A percentile compares a stretch with the other conserved stretches of the same genome.
Evolutionary conservation across 129 eudicot genomes (phyloP).

Genomic region (Helianthus tuberosus): DNA sequence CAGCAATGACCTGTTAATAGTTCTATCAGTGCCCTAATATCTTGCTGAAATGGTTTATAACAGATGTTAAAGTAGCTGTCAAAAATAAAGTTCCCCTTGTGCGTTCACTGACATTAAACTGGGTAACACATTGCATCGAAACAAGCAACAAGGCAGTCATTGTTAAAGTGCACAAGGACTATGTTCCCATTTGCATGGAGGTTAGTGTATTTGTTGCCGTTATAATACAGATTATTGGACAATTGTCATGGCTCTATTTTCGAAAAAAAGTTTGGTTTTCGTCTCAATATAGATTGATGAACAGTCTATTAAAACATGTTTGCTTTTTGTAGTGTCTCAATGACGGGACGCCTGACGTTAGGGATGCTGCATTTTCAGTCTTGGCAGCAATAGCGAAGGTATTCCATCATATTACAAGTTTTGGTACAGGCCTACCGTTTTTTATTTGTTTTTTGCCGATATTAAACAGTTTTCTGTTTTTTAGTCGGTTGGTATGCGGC

Average conservation of each 20-base stretch:
- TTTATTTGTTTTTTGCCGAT: constrained; percentile 1
- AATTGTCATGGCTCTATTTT: background rate
- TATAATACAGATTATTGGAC: background rate
- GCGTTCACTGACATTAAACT: constrained; percentile 84
- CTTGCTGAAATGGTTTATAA: constrained; percentile 31
- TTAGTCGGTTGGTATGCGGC: constrained; percentile 98
- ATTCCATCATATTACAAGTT: background rate
- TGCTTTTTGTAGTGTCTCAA: constrained; percentile 71
- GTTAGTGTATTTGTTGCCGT: constrained; percentile 48
- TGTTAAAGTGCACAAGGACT: constrained; percentile 93
- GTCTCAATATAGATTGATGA: background rate
- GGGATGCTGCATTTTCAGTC: constrained; percentile 98
- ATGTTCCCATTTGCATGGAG: constrained; percentile 99
- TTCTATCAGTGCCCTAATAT: constrained; percentile 13
- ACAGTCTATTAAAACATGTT: constrained; percentile 1
- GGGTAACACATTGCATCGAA: constrained; percentile 94
- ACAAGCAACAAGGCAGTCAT: constrained; percentile 86
- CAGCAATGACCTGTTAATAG: background rate
- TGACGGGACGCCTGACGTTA: constrained; percentile 99
- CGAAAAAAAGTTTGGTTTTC: background rate
- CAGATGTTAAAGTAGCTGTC: constrained; percentile 91
- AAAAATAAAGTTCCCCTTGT: constrained; percentile 99
- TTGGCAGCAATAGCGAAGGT: constrained; percentile 98
- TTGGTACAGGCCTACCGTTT: background rate
- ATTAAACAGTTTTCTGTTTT: background rate